Base-by-base conservation (phyloP, 371 early-diverging fungal species). In the Mortierella sp. region DNA sequence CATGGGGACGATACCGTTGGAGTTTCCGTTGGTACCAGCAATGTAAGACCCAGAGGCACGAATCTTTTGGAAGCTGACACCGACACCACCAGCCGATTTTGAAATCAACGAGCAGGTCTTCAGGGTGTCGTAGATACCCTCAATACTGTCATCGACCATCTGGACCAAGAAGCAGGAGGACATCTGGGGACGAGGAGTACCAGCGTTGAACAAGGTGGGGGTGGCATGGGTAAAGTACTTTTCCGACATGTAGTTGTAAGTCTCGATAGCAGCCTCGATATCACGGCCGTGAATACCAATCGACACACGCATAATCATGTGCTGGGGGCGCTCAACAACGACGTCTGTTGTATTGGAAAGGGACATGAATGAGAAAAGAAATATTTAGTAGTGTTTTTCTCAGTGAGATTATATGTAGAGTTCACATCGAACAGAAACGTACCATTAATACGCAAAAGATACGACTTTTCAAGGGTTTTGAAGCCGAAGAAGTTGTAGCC, bases 141-240 rank as follows among this genome's bases (percentile, higher is more conserved):
- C 99, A 80, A 99, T 99, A 70, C 97, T 96, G 89, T 99, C 99
- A 82, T 98, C 98, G 75, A 93, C 93, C 96, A 99, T 99, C 45
- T 98, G 94, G 31, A 99, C 90, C 76, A 99, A 89, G 91, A 99
- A 99, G 89, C 99, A 99, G 78, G 95, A 95, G 21, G 99, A 98
- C 72, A 99, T 89, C 87, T 99, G 99, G 55, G 99, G 98, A 44
- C 94, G 94, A 21, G 97, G 98, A 7, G 99, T 99, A 76, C 99
- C 99, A 63, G 99, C 97, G 89, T 99, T 99, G 92, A 99, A 99
- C 58, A 99, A 92, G n/a, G 99, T 99, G 3, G 99, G 99, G 14
- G 99, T 98, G 24, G 99, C 99, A 88, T 99, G 99, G 7, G 99
- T 99, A 88, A 99, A 99, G 92, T 93, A 96, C 87, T 97, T 96